These are phyloP conservation scores for Monilinia fructigena DNA, from an alignment of 2,329 filamentous ascomycete species.

Conservation along the genomic window DNA sequence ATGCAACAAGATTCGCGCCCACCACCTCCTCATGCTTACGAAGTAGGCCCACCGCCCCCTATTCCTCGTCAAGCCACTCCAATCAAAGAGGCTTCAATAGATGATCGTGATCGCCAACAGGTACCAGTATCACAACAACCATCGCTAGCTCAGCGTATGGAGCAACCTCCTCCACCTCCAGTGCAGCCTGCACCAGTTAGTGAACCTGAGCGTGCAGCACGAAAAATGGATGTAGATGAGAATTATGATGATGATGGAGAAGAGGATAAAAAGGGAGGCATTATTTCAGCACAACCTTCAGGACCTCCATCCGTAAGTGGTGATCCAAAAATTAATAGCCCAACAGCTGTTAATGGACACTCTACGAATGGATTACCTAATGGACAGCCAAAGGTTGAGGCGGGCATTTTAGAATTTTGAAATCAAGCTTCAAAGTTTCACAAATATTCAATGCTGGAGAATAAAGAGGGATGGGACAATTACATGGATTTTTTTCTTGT, in stretches of 20 bases:
- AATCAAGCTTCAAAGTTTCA: background rate
- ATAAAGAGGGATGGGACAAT: background rate
- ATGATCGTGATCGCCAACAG: constrained; percentile 52
- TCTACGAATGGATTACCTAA: constrained; percentile 37
- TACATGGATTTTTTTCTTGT: constrained; percentile 2
- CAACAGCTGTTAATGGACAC: constrained; percentile 43
- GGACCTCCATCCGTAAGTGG: constrained; percentile 43
- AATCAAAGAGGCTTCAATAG: constrained; percentile 52
- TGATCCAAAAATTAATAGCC: constrained; percentile 54
- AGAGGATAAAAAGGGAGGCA: constrained; percentile 68
- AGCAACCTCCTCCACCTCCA: constrained; percentile 41
- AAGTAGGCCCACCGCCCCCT: constrained; percentile 46
- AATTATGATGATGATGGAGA: constrained; percentile 95
- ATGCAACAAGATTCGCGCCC: constrained; percentile 57
- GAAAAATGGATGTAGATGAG: constrained; percentile 96
- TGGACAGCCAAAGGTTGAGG: constrained; percentile 38
- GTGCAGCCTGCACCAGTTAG: constrained; percentile 52
- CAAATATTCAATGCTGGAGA: background rate
- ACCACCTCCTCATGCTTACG: constrained; percentile 53
- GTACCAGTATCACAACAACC: constrained; percentile 33
- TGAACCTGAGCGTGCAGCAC: constrained; percentile 78
- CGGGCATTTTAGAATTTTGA: constrained; percentile 22
- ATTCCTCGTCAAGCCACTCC: constrained; percentile 22
- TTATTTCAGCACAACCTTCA: constrained; percentile 47
- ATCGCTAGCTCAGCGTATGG: constrained; percentile 42